A percentile compares a stretch with the other conserved stretches of the same genome.
These are phyloP conservation scores for Phaeotremella fagi DNA, from an alignment of 768 basidiomycete genomes.

Conservation along the genomic window DNA sequence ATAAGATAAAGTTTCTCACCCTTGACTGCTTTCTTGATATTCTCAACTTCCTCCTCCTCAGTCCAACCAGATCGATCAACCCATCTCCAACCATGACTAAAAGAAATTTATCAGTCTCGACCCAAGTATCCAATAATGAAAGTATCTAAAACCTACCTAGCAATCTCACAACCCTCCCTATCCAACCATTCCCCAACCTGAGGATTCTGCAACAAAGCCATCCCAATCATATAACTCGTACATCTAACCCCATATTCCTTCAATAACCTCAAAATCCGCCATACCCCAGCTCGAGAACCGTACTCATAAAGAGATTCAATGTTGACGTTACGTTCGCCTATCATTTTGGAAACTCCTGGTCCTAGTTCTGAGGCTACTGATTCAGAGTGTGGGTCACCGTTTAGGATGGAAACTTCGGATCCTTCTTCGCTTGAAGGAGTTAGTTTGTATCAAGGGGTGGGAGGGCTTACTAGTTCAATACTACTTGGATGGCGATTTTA, in stretches of 20 bases:
- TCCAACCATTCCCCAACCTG: slow-evolving; percentile 15
- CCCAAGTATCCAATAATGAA: too few relatives aligned
- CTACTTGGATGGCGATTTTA: slow-evolving; percentile 38
- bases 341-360: slow-evolving; percentile 11
- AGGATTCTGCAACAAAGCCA: slow-evolving; percentile 28
- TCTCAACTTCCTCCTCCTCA: slow-evolving; percentile 27
- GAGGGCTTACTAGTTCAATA: slow-evolving; percentile 37
- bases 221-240: slow-evolving; percentile 30
- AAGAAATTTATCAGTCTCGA: too few relatives aligned
- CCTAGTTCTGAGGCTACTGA: slow-evolving; percentile 34
- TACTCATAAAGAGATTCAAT: slow-evolving; percentile 40
- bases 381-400: slow-evolving; percentile 33
- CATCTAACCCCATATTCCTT: slow-evolving; percentile 23
- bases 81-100: slow-evolving; percentile 43
- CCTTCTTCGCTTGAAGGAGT: slow-evolving; percentile 19
- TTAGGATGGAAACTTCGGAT: slow-evolving; percentile 23
- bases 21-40: slow-evolving; percentile 25
- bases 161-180: slow-evolving; percentile 30
- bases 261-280: slow-evolving; percentile 33
- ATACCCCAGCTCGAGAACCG: slow-evolving; percentile 37
- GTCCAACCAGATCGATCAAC: slow-evolving; percentile 19
- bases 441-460: background rate
- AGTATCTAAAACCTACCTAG: too few relatives aligned
- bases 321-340: slow-evolving; percentile 29
- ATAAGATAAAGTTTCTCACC: slow-evolving; percentile 4